phyloP scores from a whole-genome alignment of 2,329 filamentous ascomycete genomes.

The Berkeleyomyces basicola region DNA sequence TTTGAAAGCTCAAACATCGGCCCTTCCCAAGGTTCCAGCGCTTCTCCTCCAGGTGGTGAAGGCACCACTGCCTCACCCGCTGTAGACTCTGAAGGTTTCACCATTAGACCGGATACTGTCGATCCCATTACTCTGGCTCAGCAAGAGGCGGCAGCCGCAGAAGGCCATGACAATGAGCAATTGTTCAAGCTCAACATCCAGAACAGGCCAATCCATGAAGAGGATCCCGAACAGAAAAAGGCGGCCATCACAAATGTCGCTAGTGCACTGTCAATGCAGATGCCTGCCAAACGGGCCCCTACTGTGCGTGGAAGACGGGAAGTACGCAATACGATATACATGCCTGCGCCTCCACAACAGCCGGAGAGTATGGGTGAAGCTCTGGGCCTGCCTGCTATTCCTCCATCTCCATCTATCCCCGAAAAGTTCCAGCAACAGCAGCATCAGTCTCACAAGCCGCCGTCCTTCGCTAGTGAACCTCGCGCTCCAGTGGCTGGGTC shows the following conservation, averaged over 20 bases:
- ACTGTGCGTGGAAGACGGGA: conserved; percentile 80
- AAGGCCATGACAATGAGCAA: conserved; percentile 42
- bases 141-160: conserved; percentile 36
- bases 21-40: not conserved
- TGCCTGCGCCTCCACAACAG: conserved; percentile 32
- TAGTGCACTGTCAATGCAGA: conserved; percentile 49
- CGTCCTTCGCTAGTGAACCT: conserved; percentile 43
- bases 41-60: not conserved
- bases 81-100: conserved; percentile 56
- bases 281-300: conserved; percentile 51
- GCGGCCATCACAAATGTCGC: conserved; percentile 61
- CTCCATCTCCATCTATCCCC: conserved; percentile 8
- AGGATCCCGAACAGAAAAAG: conserved; percentile 55
- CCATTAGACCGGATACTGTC: conserved; percentile 46
- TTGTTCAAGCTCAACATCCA: conserved; percentile 68
- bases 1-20: not conserved
- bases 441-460: conserved; percentile 20
- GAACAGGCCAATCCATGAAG: conserved; percentile 61
- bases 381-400: conserved; percentile 4
- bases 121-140: conserved; percentile 58
- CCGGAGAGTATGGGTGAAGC: conserved; percentile 9
- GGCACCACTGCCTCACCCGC: conserved; percentile 19
- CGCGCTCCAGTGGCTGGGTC: conserved; percentile 39
- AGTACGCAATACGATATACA: conserved; percentile 78
- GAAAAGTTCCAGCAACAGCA: conserved; percentile 5